A percentile compares a stretch with the other conserved stretches of the same genome.
Evolutionary conservation across 352 stramenopile species (phyloP).

Genomic region (Phytophthora macrochlamydospora): DNA sequence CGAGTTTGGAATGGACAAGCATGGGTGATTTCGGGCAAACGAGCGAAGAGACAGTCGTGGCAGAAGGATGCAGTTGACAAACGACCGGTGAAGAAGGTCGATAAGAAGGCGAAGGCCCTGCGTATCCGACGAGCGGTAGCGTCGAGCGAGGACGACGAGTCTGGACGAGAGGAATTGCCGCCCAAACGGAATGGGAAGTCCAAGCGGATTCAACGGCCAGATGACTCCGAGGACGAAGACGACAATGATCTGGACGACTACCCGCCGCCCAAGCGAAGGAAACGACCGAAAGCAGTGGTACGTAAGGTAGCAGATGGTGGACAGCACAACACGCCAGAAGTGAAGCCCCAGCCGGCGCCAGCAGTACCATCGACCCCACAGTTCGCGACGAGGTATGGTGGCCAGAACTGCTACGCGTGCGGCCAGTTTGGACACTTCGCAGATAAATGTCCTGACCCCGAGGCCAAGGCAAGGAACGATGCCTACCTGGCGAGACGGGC

Average conservation of each 20-base stretch:
- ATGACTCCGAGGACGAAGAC: neutral
- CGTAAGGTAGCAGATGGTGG: neutral
- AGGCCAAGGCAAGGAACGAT: conserved; percentile 3
- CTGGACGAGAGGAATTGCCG: too few relatives aligned
- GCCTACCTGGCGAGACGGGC: neutral
- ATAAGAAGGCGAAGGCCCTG: neutral
- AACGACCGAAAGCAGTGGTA: neutral
- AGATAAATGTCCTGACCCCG: neutral
- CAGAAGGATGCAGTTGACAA: neutral
- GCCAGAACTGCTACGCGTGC: neutral
- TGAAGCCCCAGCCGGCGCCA: too few relatives aligned
- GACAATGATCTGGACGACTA: neutral
- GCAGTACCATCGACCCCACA: too few relatives aligned
- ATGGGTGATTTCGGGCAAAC: neutral
- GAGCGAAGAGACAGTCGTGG: neutral
- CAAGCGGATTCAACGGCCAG: too few relatives aligned
- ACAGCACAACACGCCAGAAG: neutral
- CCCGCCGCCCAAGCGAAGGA: neutral
- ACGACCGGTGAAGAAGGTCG: neutral
- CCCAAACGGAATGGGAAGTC: too few relatives aligned
- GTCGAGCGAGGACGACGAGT: neutral
- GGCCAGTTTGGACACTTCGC: conserved; percentile 1
- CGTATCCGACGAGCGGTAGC: neutral
- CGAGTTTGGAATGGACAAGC: neutral
- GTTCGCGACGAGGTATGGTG: too few relatives aligned